Conservation (phyloP, 2,329 filamentous ascomycete species). For the Rhynchosporium agropyri region DNA sequence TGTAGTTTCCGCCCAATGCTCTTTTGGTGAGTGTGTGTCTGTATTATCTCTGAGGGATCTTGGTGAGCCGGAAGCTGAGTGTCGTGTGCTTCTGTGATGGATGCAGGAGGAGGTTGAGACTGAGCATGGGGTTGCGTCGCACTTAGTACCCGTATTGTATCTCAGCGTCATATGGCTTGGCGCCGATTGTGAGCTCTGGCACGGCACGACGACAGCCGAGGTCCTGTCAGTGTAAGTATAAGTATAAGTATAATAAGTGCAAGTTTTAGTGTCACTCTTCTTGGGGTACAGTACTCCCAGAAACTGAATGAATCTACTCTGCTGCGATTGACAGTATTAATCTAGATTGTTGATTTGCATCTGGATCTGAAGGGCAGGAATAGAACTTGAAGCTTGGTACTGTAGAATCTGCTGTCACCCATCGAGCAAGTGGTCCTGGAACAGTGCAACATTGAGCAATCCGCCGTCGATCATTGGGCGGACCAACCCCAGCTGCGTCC, state of each 20-base stretch:
- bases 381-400: no score
- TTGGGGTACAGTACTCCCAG: no score
- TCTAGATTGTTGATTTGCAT: no score
- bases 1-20: slow-evolving; percentile 24
- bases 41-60: background rate
- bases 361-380: no score
- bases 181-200: background rate
- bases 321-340: no score
- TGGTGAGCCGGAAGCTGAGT: slow-evolving; percentile 15
- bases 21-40: slow-evolving; percentile 8
- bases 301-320: no score
- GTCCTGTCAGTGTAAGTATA: no score
- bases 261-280: no score
- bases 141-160: background rate
- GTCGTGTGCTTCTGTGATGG: slow-evolving; percentile 1
- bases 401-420: background rate
- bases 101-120: background rate
- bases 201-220: no score
- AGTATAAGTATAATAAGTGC: no score
- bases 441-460: slow-evolving; percentile 8
- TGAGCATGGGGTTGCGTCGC: slow-evolving; percentile 15
- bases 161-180: slow-evolving; percentile 8
- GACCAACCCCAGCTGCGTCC: background rate
- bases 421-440: slow-evolving; percentile 1
- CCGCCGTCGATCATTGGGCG: slow-evolving; percentile 4